Conservation (phyloP, 1,284 basidiomycete genomes). For the Rhodotorula sp. region DNA sequence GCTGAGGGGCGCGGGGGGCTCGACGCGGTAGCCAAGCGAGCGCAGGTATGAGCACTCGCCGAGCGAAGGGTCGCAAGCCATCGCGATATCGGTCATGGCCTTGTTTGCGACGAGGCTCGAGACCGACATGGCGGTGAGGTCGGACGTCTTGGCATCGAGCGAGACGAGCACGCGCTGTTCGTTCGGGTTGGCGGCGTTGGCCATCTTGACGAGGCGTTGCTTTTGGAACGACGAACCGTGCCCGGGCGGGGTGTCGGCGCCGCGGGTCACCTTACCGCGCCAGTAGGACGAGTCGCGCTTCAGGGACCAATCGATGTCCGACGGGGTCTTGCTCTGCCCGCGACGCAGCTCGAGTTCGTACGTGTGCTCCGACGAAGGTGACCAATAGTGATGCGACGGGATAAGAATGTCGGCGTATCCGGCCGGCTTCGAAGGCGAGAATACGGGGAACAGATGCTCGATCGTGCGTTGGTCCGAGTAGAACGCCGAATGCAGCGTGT, state of each 20-base stretch:
- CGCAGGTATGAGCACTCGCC: slow-evolving; percentile 67
- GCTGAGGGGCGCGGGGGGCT: slow-evolving; percentile 66
- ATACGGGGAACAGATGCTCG: slow-evolving; percentile 77
- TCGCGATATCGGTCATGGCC: slow-evolving; percentile 83
- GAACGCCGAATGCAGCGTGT: slow-evolving; percentile 84
- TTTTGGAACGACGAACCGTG: slow-evolving; percentile 81
- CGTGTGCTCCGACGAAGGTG: slow-evolving; percentile 73
- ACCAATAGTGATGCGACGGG: slow-evolving; percentile 91
- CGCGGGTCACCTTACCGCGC: slow-evolving; percentile 88
- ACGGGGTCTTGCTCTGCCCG: slow-evolving; percentile 40
- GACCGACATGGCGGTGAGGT: slow-evolving; percentile 40
- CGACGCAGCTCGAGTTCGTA: slow-evolving; percentile 73
- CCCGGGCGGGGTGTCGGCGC: slow-evolving; percentile 80
- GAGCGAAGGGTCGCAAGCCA: slow-evolving; percentile 57
- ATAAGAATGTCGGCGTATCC: slow-evolving; percentile 87
- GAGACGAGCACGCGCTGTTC: slow-evolving; percentile 61
- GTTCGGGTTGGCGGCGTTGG: slow-evolving; percentile 33
- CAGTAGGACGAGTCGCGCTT: slow-evolving; percentile 73
- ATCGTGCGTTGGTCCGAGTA: slow-evolving; percentile 92
- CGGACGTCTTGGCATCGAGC: slow-evolving; percentile 41
- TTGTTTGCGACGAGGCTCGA: slow-evolving; percentile 65
- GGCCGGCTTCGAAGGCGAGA: slow-evolving; percentile 78
- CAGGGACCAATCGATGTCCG: slow-evolving; percentile 66
- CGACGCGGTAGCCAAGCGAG: slow-evolving; percentile 44
- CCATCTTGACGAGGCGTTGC: slow-evolving; percentile 61